These are phyloP conservation scores for Lactarius psammicola DNA, from an alignment of 768 basidiomycete genomes.

Conservation along the genomic window DNA sequence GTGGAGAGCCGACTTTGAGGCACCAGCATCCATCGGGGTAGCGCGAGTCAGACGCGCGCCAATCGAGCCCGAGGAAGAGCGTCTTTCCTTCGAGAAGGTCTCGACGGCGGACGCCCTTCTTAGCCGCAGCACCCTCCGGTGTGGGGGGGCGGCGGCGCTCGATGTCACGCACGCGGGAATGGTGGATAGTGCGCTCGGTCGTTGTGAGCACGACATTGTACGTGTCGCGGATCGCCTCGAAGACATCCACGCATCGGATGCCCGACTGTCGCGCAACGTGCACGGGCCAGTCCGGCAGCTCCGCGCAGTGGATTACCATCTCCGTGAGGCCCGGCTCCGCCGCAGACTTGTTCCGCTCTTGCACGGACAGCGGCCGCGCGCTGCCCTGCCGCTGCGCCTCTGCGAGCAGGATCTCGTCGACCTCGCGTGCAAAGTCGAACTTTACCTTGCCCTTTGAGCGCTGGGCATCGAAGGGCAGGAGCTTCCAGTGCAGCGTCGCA, in stretches of 20 bases:
- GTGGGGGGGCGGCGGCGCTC: slow-evolving; percentile 42
- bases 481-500: slow-evolving; percentile 48
- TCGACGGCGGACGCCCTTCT: slow-evolving; percentile 53
- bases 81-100: slow-evolving; percentile 54
- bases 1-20: slow-evolving; percentile 22
- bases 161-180: slow-evolving; percentile 32
- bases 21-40: slow-evolving; percentile 28
- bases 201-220: slow-evolving; percentile 46
- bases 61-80: slow-evolving; percentile 50
- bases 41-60: slow-evolving; percentile 21
- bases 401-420: slow-evolving; percentile 36
- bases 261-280: slow-evolving; percentile 44
- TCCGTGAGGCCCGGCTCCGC: slow-evolving; percentile 45
- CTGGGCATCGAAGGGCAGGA: slow-evolving; percentile 42
- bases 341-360: slow-evolving; percentile 45
- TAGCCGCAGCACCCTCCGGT: slow-evolving; percentile 29
- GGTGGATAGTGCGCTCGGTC: slow-evolving; percentile 41
- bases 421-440: slow-evolving; percentile 45
- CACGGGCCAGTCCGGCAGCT: slow-evolving; percentile 43
- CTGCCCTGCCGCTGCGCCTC: slow-evolving; percentile 30
- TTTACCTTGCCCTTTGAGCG: slow-evolving; percentile 41
- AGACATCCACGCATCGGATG: slow-evolving; percentile 57
- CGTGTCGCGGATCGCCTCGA: slow-evolving; percentile 53
- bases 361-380: slow-evolving; percentile 36
- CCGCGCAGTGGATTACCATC: slow-evolving; percentile 49